Conservation (phyloP, 495 filamentous ascomycete species). For the Penicillium longicatenatum region DNA sequence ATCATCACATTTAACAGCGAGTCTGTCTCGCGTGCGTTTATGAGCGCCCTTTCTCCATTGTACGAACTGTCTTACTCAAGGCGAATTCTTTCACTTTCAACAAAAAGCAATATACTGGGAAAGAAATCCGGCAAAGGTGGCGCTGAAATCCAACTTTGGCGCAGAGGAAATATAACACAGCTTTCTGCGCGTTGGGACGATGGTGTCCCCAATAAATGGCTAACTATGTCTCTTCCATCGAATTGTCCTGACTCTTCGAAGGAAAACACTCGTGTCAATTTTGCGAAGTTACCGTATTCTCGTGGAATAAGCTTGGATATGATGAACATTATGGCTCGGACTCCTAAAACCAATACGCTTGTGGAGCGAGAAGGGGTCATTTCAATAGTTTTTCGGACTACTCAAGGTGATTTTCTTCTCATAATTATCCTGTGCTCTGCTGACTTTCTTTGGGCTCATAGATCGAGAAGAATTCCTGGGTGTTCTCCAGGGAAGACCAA, state of each 20-base stretch:
- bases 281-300: slow-evolving; percentile 25
- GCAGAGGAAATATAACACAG: slow-evolving; percentile 23
- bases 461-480: slow-evolving; percentile 33
- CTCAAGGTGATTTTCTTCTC: slow-evolving; percentile 24
- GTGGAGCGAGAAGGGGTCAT: slow-evolving; percentile 30
- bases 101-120: slow-evolving; percentile 30
- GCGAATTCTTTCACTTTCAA: slow-evolving; percentile 31
- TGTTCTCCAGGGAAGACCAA: slow-evolving; percentile 15
- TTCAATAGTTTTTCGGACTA: slow-evolving; percentile 32
- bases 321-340: slow-evolving; percentile 32
- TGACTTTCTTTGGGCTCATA: background rate
- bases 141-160: slow-evolving; percentile 42
- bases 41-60: slow-evolving; percentile 33
- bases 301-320: slow-evolving; percentile 40
- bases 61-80: slow-evolving; percentile 39
- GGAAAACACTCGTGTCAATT: slow-evolving; percentile 29
- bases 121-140: slow-evolving; percentile 35
- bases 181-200: slow-evolving; percentile 38
- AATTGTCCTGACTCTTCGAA: slow-evolving; percentile 16
- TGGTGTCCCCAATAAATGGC: slow-evolving; percentile 37
- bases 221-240: slow-evolving; percentile 28
- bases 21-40: slow-evolving; percentile 25
- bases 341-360: slow-evolving; percentile 26
- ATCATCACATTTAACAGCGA: slow-evolving; percentile 33
- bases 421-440: background rate